phyloP scores from a whole-genome alignment of 2,329 filamentous ascomycete species.

The Aotearoamyces nothofagi region DNA sequence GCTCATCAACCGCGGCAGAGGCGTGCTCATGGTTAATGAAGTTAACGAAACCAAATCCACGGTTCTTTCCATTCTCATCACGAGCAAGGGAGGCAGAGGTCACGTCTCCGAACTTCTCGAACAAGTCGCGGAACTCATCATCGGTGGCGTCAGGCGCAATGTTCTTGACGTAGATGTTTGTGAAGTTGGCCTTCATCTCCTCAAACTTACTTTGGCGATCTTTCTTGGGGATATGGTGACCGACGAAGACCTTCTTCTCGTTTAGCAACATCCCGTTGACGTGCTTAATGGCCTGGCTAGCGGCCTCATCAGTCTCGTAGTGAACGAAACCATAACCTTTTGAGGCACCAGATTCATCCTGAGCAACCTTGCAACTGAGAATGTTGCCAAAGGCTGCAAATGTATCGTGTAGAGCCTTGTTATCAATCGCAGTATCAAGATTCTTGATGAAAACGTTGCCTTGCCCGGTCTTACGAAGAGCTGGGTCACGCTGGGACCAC shows the following conservation, averaged over 20 bases:
- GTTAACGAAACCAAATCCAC: conserved; percentile 93
- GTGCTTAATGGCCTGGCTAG: conserved; percentile 94
- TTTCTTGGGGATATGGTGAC: conserved; percentile 99
- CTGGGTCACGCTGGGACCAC: conserved; percentile 99
- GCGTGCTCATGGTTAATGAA: conserved; percentile 85
- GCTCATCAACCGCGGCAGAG: conserved; percentile 70
- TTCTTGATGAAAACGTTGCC: conserved; percentile 99
- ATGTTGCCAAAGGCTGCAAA: conserved; percentile 99
- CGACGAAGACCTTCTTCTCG: conserved; percentile 99
- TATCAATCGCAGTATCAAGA: conserved; percentile 94
- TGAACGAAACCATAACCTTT: conserved; percentile 99
- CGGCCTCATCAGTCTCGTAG: conserved; percentile 98
- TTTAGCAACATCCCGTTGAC: conserved; percentile 99
- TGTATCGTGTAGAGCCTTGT: conserved; percentile 99
- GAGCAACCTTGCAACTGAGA: conserved; percentile 96
- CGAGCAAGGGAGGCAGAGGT: conserved; percentile 91
- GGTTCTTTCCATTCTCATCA: conserved; percentile 80
- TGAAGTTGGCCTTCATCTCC: conserved; percentile 99
- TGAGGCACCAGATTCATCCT: conserved; percentile 91
- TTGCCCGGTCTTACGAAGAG: conserved; percentile 96
- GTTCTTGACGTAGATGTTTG: conserved; percentile 99
- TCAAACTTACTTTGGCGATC: conserved; percentile 99
- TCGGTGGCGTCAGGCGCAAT: conserved; percentile 72
- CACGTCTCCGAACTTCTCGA: conserved; percentile 84
- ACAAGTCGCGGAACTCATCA: conserved; percentile 86